Evolutionary conservation across 164 flowering plant species (phyloP), one percentile per base, ranked within the genome.

Genomic region (Platanus orientalis): DNA sequence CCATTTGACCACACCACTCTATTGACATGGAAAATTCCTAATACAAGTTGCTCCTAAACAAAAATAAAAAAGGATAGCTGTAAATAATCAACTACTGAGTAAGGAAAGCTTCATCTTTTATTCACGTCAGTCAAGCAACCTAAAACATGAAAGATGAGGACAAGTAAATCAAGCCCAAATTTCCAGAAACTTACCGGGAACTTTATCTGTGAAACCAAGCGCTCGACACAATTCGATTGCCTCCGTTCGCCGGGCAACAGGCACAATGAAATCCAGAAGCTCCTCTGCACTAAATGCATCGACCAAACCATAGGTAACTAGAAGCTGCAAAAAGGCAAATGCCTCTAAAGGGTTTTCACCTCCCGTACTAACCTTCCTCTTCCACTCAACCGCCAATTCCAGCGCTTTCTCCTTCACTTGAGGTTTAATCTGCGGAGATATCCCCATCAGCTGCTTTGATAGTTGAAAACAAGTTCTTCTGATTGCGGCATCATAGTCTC

Each of bases 361-460:
- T 7, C 26, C 69, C n/a, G 32, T n/a, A n/a, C 32, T 73, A 55
- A 73, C 60, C 62, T 75, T 77, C 68, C 52, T 72, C 61, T 71
- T 85, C 93, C 94, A 87, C 48, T 78, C 84, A 53, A 61, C 6
- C 7, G 86, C 94, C 69, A 85, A 9, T 7, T 70, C 69, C 72
- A 24, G 73, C 0, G 90, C 92, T 26, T 60, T 79, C 52, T 69
- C 82, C 71, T 64, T 83, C 52, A 69, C 77, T 7, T 69, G 63
- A 2, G 45, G 26, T 63, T 27, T 45, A 63, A 77, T 45, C 27
- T 57, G 64, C 9, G 61, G 42, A 32, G 57, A 55, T 24, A 77
- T 55, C 36, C 23, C 61, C 69, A 54, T 54, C 57, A 85, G 51
- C 25, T 45, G 66, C 69, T 87, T 92, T 58, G 87, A 63, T 36